phyloP scores from a whole-genome alignment of 257 asterid genomes.

The Petunia axillaris region DNA sequence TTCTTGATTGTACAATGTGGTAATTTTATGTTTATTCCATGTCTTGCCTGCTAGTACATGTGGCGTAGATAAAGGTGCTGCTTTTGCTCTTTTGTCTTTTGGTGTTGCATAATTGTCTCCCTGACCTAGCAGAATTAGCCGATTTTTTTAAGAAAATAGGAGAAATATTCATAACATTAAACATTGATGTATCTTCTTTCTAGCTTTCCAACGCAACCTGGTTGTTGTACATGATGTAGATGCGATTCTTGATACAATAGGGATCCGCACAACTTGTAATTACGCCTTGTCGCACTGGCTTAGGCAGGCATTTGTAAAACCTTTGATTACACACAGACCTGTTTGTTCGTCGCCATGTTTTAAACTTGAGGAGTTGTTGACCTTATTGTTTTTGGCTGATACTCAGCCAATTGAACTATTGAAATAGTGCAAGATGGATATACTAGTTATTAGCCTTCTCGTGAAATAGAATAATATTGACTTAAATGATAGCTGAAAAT shows the following conservation, averaged over 20 bases:
- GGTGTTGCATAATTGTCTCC: not conserved
- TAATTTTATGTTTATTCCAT: not conserved
- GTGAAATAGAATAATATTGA: not conserved
- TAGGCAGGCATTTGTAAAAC: not conserved
- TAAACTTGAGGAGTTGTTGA: not conserved
- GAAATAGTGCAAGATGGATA: constrained; percentile 7
- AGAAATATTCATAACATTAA: not conserved
- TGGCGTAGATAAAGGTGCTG: not conserved
- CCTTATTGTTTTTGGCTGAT: not conserved
- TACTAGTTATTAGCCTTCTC: not conserved
- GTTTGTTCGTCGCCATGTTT: not conserved
- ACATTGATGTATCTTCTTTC: not conserved
- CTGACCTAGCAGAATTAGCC: not conserved
- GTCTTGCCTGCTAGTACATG: not conserved
- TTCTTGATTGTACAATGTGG: not conserved
- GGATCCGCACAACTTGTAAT: not conserved
- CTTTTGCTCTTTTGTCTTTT: not conserved
- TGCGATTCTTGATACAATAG: not conserved
- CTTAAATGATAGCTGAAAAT: not conserved
- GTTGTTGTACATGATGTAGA: not conserved
- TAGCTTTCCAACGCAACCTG: not conserved
- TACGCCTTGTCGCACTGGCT: not conserved
- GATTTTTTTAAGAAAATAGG: not conserved
- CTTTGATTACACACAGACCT: not conserved
- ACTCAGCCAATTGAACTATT: not conserved